Conservation (phyloP, 306 rosid species). For the Carpinus fangiana region DNA sequence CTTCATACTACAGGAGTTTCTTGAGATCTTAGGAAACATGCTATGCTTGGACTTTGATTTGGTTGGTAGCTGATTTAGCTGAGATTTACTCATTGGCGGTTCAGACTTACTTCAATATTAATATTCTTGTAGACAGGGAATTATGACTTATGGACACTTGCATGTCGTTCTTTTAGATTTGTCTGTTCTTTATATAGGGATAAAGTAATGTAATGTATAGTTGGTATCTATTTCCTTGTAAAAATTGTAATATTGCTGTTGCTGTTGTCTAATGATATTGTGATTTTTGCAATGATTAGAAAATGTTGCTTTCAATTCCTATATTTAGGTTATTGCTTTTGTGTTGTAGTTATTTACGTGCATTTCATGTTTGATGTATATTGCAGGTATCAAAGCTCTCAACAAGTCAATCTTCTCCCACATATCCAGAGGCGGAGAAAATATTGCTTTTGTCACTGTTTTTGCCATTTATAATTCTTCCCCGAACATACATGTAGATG, state of each 20-base stretch:
- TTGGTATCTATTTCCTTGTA: neutral
- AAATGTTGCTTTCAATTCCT: slow-evolving; percentile 3
- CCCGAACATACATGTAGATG: slow-evolving; percentile 25
- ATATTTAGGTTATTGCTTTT: neutral
- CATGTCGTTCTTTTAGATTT: neutral
- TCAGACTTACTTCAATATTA: neutral
- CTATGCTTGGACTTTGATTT: neutral
- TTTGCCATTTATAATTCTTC: slow-evolving; percentile 74
- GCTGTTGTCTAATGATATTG: neutral
- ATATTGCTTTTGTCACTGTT: slow-evolving; percentile 67
- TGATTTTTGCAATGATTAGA: neutral
- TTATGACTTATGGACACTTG: neutral
- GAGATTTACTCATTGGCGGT: neutral
- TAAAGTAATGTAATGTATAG: neutral
- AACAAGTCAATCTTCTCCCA: slow-evolving; percentile 43
- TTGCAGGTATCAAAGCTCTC: slow-evolving; percentile 77
- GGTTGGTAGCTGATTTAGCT: neutral
- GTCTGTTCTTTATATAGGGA: too few relatives aligned
- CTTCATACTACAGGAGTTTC: neutral
- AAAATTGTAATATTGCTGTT: neutral
- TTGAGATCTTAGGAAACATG: neutral
- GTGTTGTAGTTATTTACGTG: slow-evolving; percentile 14
- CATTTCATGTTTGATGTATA: slow-evolving; percentile 21
- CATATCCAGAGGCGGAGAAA: slow-evolving; percentile 32
- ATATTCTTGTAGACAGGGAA: neutral